Evolutionary conservation across 305 asterid genomes (phyloP).

Genomic region (Euphrasia arctica): DNA sequence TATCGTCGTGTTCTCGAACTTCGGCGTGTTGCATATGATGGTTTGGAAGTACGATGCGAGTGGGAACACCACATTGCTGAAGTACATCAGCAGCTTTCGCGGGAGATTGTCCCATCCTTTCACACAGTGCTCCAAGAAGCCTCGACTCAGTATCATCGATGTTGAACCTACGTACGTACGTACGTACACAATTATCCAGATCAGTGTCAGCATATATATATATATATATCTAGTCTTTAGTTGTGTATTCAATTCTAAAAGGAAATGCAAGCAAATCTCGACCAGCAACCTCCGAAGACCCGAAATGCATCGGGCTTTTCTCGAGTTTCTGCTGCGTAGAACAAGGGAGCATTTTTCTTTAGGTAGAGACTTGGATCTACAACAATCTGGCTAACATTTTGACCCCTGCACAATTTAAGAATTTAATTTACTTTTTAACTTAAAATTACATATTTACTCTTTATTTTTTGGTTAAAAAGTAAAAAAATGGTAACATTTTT

Average conservation of each 20-base stretch:
- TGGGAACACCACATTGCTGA: slow-evolving; percentile 44
- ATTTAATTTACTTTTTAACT: background rate
- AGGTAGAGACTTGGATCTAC: background rate
- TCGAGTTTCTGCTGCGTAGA: slow-evolving; percentile 4
- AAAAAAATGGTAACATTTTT: too few relatives aligned
- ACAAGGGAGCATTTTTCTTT: background rate
- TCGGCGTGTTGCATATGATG: slow-evolving; percentile 22
- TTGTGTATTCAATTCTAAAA: too few relatives aligned
- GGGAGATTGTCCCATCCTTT: slow-evolving; percentile 54
- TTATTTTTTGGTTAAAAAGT: too few relatives aligned
- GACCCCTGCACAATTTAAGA: background rate
- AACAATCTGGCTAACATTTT: background rate
- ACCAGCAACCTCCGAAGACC: background rate
- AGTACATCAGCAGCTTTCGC: slow-evolving; percentile 56
- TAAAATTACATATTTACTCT: too few relatives aligned
- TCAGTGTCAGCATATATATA: too few relatives aligned
- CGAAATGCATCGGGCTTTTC: background rate
- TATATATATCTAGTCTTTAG: background rate
- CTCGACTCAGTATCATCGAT: slow-evolving; percentile 50
- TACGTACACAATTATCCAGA: background rate
- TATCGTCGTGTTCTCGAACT: background rate
- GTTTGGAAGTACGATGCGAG: slow-evolving; percentile 59
- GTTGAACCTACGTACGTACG: slow-evolving; percentile 7
- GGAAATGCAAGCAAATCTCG: background rate
- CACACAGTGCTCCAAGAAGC: slow-evolving; percentile 47